Evolutionary conservation across 2,329 filamentous ascomycete species (phyloP).

Genomic region (Domatiomyces catenatus): DNA sequence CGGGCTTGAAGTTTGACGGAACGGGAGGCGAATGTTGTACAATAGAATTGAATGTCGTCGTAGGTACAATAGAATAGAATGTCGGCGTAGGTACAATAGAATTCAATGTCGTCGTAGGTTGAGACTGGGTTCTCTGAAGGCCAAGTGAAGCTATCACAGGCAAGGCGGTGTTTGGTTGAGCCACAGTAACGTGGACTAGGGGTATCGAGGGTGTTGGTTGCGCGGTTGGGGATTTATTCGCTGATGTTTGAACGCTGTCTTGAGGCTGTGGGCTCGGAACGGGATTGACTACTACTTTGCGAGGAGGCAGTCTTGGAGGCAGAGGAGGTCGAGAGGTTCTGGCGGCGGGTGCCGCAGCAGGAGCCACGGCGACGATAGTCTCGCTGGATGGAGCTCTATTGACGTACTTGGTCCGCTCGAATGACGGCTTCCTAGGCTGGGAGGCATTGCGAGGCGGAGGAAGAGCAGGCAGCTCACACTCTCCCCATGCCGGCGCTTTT

Average conservation of each 20-base stretch:
- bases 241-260: constrained; percentile 28
- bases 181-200: constrained; percentile 8
- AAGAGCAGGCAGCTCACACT: constrained; percentile 38
- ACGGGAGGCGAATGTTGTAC: constrained; percentile 24
- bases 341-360: constrained; percentile 5
- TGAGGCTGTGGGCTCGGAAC: constrained; percentile 21
- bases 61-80: not conserved
- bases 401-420: constrained; percentile 25
- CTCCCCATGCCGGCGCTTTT: constrained; percentile 43
- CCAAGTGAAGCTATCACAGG: not conserved
- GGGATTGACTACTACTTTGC: constrained; percentile 6
- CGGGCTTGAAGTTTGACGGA: constrained; percentile 41
- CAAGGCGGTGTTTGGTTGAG: not conserved
- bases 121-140: constrained; percentile 1
- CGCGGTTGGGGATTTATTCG: constrained; percentile 25
- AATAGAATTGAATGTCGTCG: not conserved
- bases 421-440: constrained; percentile 18
- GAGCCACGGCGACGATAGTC: constrained; percentile 7
- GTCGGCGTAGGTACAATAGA: not conserved
- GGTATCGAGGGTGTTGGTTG: not conserved
- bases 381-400: constrained; percentile 23
- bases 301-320: constrained; percentile 13
- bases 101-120: not conserved
- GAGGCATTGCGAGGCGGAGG: constrained; percentile 30
- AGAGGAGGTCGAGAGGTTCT: constrained; percentile 7